A percentile compares a stretch with the other conserved stretches of the same genome.
phyloP scores from a whole-genome alignment of 352 stramenopile species.

The Peronosclerospora sorghi region DNA sequence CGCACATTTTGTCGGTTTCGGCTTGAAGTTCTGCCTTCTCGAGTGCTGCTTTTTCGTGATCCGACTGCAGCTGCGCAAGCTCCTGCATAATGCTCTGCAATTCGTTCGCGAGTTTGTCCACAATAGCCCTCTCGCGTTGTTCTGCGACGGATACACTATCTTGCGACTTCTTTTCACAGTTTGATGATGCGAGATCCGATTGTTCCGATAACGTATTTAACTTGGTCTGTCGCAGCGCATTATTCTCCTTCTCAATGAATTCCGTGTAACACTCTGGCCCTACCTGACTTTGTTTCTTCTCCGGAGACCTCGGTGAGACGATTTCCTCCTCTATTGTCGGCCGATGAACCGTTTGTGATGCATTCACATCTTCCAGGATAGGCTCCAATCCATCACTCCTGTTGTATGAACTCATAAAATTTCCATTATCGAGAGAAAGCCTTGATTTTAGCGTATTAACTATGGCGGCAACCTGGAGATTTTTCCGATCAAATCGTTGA shows the following conservation, averaged over 20 bases:
- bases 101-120: conserved; percentile 17
- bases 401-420: conserved; percentile 1
- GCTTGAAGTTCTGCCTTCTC: conserved; percentile 26
- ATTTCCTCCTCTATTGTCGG: conserved; percentile 16
- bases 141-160: neutral
- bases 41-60: conserved; percentile 19
- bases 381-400: conserved; percentile 8
- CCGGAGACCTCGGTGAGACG: conserved; percentile 3
- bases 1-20: conserved; percentile 21
- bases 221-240: conserved; percentile 13
- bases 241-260: conserved; percentile 26
- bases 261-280: conserved; percentile 20
- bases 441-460: conserved; percentile 12
- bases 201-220: neutral
- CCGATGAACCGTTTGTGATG: conserved; percentile 12
- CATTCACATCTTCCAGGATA: conserved; percentile 4
- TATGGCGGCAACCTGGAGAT: conserved; percentile 13
- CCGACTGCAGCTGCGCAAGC: conserved; percentile 19
- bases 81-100: conserved; percentile 32
- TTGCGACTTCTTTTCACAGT: neutral
- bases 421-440: conserved; percentile 1
- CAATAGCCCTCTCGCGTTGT: conserved; percentile 6
- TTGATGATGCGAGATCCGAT: neutral
- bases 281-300: neutral
- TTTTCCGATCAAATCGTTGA: conserved; percentile 11